Conservation (phyloP, 192 early-diverging fungal species). For the Backusella luteola region DNA sequence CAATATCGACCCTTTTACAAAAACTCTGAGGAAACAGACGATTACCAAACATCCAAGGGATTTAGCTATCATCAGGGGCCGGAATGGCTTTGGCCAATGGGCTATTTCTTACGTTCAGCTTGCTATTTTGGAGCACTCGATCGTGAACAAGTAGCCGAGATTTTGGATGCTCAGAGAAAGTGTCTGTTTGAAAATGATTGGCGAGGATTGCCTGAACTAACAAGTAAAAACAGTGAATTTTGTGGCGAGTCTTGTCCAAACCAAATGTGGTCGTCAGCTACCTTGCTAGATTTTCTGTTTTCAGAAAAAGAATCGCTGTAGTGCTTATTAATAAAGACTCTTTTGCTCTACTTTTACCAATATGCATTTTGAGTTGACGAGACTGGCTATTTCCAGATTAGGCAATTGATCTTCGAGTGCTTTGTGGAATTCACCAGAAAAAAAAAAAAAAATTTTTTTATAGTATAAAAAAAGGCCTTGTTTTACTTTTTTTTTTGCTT, state of each 20-base stretch:
- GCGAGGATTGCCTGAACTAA: constrained; percentile 92
- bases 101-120: constrained; percentile 87
- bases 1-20: constrained; percentile 92
- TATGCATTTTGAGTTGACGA: background rate
- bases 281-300: constrained; percentile 62
- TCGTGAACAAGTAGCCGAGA: constrained; percentile 51
- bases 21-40: constrained; percentile 85
- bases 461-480: background rate
- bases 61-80: constrained; percentile 97
- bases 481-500: background rate
- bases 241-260: constrained; percentile 90
- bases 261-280: constrained; percentile 88
- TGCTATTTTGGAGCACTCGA: constrained; percentile 61
- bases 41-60: constrained; percentile 87
- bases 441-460: background rate
- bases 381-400: background rate
- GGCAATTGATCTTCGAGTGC: background rate
- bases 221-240: constrained; percentile 77
- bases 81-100: constrained; percentile 97
- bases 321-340: too few relatives aligned
- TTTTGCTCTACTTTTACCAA: too few relatives aligned
- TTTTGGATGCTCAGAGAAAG: constrained; percentile 76
- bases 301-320: background rate
- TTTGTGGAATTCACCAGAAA: background rate
- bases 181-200: constrained; percentile 69